Evolutionary conservation across 352 stramenopile species (phyloP).

Genomic region (Aphanomyces cochlioides): DNA sequence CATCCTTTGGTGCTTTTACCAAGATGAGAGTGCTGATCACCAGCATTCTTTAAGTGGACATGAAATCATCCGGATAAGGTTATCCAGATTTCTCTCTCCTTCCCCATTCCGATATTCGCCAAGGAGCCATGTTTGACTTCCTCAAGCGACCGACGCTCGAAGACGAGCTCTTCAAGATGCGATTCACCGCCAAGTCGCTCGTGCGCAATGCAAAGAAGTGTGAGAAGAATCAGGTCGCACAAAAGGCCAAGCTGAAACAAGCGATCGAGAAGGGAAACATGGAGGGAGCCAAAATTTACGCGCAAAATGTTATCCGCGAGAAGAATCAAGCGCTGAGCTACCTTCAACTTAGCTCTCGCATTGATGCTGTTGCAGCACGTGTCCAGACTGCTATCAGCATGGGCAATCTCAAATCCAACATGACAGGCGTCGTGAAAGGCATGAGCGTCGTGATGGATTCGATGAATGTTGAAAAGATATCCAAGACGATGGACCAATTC

Average conservation of each 20-base stretch:
- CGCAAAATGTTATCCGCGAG: constrained; percentile 84
- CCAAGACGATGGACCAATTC: constrained; percentile 97
- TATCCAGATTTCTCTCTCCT: neutral
- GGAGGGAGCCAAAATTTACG: constrained; percentile 97
- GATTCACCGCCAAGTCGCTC: constrained; percentile 87
- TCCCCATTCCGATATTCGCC: neutral
- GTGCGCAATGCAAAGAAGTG: constrained; percentile 94
- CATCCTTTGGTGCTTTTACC: too few species aligned
- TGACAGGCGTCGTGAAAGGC: constrained; percentile 94
- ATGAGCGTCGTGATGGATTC: constrained; percentile 95
- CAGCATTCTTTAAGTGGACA: neutral
- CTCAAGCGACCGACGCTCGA: constrained; percentile 50
- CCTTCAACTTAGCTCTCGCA: constrained; percentile 91
- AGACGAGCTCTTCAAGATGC: constrained; percentile 88
- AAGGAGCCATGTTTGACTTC: constrained; percentile 22
- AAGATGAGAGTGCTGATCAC: neutral
- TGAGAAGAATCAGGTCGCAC: constrained; percentile 94
- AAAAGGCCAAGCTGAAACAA: constrained; percentile 96
- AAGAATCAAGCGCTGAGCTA: constrained; percentile 93
- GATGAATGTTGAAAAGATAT: constrained; percentile 98
- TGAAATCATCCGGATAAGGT: neutral
- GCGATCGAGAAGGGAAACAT: constrained; percentile 95
- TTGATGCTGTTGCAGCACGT: constrained; percentile 94
- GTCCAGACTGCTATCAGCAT: constrained; percentile 97
- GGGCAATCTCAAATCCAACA: constrained; percentile 91